A percentile compares a stretch with the other conserved stretches of the same genome.
phyloP scores from a whole-genome alignment of 441 rosid genomes.

The Bruguiera hainesii region DNA sequence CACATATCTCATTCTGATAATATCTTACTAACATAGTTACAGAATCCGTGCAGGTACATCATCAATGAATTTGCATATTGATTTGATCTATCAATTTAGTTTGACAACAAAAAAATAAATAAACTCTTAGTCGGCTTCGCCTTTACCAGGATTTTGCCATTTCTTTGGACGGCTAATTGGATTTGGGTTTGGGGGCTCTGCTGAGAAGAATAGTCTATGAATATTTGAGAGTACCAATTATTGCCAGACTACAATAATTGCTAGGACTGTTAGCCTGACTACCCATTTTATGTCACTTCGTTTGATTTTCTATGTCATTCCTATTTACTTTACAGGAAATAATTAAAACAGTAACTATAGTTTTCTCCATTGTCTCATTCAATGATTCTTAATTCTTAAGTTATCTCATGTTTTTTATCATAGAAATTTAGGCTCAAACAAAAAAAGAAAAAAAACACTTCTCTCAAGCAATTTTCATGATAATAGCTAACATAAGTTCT shows the following conservation, averaged over 20 bases:
- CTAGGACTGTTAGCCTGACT: constrained; percentile 25
- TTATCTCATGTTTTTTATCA: neutral
- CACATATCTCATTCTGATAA: neutral
- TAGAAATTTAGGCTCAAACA: no score
- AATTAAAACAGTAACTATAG: no score
- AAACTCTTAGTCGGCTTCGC: neutral
- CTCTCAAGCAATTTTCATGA: neutral
- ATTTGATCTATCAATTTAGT: no score
- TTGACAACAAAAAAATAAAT: no score
- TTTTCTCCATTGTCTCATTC: neutral
- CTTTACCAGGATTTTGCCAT: neutral
- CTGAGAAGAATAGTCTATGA: constrained; percentile 5
- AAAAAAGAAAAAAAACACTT: neutral
- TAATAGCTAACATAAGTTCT: neutral
- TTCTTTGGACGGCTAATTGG: no score
- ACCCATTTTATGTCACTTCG: constrained; percentile 9
- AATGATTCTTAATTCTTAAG: neutral
- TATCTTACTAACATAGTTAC: no score
- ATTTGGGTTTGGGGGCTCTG: neutral
- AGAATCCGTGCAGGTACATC: no score
- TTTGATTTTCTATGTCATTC: no score
- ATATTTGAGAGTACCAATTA: constrained; percentile 32
- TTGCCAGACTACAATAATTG: constrained; percentile 44
- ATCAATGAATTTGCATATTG: neutral
- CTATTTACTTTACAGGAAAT: constrained; percentile 20